These are phyloP conservation scores for Alternaria metachromatica DNA, from an alignment of 2,329 filamentous ascomycete genomes.

Conservation along the genomic window DNA sequence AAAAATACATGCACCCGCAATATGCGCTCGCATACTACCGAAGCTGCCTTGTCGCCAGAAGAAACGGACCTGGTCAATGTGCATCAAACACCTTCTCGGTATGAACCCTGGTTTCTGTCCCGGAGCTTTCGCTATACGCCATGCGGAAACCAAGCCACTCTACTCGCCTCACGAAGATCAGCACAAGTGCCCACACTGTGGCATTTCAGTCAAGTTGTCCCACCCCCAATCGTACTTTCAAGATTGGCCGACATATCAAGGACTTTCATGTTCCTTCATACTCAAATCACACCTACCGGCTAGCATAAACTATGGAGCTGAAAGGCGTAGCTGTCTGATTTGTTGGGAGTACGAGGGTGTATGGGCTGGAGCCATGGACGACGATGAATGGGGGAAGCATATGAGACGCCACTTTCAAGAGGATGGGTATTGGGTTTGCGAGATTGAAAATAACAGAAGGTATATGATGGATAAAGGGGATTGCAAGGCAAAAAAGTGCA, in stretches of 20 bases:
- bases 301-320: fast-evolving
- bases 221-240: fast-evolving
- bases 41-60: background rate
- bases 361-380: background rate
- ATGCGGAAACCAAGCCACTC: fast-evolving
- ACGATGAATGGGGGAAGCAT: background rate
- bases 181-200: background rate
- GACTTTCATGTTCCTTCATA: background rate
- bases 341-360: background rate
- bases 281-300: background rate
- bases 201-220: fast-evolving
- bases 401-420: background rate
- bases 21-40: background rate
- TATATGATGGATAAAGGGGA: background rate
- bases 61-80: background rate
- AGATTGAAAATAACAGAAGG: fast-evolving
- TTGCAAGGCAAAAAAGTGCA: background rate
- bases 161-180: fast-evolving
- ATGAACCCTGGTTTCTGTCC: background rate
- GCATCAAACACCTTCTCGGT: background rate
- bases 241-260: fast-evolving
- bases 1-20: background rate
- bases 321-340: background rate
- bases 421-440: background rate
- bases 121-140: background rate